Evolutionary conservation across 345 rosid genomes (phyloP).

Genomic region (Salix exigua): DNA sequence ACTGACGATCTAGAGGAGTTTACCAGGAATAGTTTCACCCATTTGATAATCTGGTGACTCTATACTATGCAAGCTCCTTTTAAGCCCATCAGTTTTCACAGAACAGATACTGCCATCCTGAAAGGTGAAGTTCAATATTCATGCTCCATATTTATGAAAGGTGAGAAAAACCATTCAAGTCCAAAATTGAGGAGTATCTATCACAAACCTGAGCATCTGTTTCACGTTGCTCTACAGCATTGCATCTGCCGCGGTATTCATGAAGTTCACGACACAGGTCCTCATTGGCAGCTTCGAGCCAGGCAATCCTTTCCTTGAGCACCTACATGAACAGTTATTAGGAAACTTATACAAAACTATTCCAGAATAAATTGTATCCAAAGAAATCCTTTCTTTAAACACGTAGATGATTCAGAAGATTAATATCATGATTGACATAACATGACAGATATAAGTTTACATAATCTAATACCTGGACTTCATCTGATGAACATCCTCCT

Average conservation of each 20-base stretch:
- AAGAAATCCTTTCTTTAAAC: background rate
- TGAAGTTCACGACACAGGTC: conserved; percentile 92
- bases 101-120: conserved; percentile 73
- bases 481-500: conserved; percentile 71
- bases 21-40: conserved; percentile 71
- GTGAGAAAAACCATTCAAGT: background rate
- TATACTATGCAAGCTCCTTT: conserved; percentile 76
- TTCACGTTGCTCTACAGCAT: conserved; percentile 51
- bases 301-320: conserved; percentile 85
- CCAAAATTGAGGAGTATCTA: conserved; percentile 4
- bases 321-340: conserved; percentile 37
- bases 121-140: conserved; percentile 15
- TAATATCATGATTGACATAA: background rate
- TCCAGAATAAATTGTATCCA: background rate
- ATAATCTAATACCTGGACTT: conserved; percentile 61
- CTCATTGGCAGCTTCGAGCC: conserved; percentile 92
- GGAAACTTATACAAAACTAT: background rate
- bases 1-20: conserved; percentile 4
- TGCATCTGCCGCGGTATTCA: conserved; percentile 67
- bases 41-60: conserved; percentile 77
- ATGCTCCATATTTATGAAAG: background rate
- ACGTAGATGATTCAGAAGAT: background rate
- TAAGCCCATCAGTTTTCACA: conserved; percentile 73
- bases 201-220: conserved; percentile 70
- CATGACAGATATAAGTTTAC: background rate